Evolutionary conservation across 352 stramenopile species (phyloP), one percentile per base, ranked within the genome.

Genomic region (Aphanomyces cochlioides): DNA sequence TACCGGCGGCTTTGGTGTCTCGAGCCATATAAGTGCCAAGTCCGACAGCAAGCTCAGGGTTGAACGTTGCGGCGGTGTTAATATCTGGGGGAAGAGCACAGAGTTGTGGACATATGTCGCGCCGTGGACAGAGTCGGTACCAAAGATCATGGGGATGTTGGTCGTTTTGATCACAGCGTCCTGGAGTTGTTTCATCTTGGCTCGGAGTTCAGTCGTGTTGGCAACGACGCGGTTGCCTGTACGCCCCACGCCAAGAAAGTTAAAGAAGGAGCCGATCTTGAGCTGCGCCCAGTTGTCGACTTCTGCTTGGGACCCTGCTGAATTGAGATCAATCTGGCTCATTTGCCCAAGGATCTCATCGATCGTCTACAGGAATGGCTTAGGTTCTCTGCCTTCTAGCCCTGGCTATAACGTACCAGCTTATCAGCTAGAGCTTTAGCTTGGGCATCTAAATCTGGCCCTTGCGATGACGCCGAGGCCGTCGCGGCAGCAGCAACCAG

Each of bases 51-150:
- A 96, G 69, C 4, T 79, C 79, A 3, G 77, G 69, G 76, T 97
- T 96, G 72, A 97, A 98, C 15, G 90, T 94, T 7, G 93, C 82
- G 0, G 88, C 93, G 6, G 89, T 79, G 74, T 84, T 96, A 56
- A 98, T 90, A 13, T 88, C 67, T 97, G 89, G 0, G 78, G 81
- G 72, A 96, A 95, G 1, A 97, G 68, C 38, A 89, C 89, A 2
- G 92, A 87, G 12, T 81, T 81, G 21, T 83, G 73, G 7, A 97
- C 77, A 73, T 96, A 98, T 37, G 86, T 97, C 0, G 90, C 90
- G 13, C 92, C 92, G 69, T 97, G 92, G 50, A 96, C 90, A 13
- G 82, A 92, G 75, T 98, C 90, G 45, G 97, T 78, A 8, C 90
- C 92, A 72, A 91, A 97, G 58, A 97, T 78, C 76, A 93, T 89